Evolutionary conservation across 116 monocot genomes (phyloP).

Genomic region (Posidonia oceanica): DNA sequence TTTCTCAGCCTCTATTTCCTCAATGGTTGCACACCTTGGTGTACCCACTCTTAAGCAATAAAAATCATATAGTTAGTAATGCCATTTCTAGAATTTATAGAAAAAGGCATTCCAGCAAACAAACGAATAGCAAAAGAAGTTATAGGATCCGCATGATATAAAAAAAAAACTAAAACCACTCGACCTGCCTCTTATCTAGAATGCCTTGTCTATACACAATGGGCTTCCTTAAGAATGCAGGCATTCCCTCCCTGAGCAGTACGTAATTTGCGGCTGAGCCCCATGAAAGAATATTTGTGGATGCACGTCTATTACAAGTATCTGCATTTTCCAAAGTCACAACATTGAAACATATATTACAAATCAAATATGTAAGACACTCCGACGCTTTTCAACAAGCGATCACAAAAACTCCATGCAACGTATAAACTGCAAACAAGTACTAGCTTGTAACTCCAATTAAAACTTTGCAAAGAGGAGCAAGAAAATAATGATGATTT

Average conservation of each 20-base stretch:
- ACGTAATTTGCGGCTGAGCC: slow-evolving; percentile 13
- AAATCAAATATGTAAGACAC: no score
- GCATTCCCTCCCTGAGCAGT: background rate
- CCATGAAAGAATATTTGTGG: slow-evolving; percentile 4
- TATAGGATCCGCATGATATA: background rate
- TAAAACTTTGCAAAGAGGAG: no score
- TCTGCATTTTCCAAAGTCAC: no score
- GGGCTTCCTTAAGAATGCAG: slow-evolving; percentile 6
- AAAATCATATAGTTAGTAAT: background rate
- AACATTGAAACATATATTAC: no score
- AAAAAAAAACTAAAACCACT: background rate
- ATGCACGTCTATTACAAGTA: no score
- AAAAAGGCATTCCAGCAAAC: background rate
- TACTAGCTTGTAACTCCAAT: no score
- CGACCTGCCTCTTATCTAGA: slow-evolving; percentile 1
- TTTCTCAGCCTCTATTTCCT: slow-evolving; percentile 19
- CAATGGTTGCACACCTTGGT: slow-evolving; percentile 19
- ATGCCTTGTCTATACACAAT: background rate
- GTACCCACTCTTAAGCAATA: slow-evolving; percentile 6
- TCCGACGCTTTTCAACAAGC: no score
- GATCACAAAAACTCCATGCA: no score
- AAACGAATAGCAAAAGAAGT: slow-evolving; percentile 2
- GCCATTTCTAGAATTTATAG: background rate
- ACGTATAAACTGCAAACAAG: no score
- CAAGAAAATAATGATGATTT: no score